Evolutionary conservation across 345 rosid genomes (phyloP).

Genomic region (Eucalyptus albens): DNA sequence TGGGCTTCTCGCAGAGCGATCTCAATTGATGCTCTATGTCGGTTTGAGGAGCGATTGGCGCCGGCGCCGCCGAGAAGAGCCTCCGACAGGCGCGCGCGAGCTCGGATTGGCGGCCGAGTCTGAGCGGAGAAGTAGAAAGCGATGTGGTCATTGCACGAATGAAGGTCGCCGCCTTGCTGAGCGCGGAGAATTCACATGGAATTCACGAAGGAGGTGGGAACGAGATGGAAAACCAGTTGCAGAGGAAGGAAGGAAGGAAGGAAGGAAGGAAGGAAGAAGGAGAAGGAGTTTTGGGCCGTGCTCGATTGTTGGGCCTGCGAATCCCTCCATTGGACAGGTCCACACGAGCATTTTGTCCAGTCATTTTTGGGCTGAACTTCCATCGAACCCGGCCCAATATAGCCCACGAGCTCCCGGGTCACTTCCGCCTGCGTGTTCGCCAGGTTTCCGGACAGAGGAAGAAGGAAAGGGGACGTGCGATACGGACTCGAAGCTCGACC

Average conservation of each 20-base stretch:
- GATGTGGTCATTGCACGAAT: background rate
- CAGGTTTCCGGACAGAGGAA: background rate
- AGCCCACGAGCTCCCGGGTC: background rate
- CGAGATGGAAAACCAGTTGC: background rate
- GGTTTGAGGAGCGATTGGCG: background rate
- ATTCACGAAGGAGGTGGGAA: background rate
- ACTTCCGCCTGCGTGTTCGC: background rate
- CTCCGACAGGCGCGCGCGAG: background rate
- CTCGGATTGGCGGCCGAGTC: background rate
- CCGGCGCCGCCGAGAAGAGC: constrained; percentile 2
- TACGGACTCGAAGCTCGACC: background rate
- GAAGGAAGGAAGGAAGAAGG: background rate
- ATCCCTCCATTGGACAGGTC: background rate
- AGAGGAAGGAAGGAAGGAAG: background rate
- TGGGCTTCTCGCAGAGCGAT: constrained; percentile 22
- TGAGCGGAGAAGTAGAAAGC: background rate
- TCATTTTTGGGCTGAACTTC: background rate
- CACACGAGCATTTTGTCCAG: background rate
- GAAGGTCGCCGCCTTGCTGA: background rate
- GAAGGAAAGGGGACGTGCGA: background rate
- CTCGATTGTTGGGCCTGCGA: background rate
- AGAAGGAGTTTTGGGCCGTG: background rate
- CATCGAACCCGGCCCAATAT: background rate
- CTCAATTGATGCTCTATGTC: constrained; percentile 17
- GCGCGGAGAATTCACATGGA: background rate